Evolutionary conservation across 2,329 filamentous ascomycete genomes (phyloP).

Genomic region (Diplodia corticola): DNA sequence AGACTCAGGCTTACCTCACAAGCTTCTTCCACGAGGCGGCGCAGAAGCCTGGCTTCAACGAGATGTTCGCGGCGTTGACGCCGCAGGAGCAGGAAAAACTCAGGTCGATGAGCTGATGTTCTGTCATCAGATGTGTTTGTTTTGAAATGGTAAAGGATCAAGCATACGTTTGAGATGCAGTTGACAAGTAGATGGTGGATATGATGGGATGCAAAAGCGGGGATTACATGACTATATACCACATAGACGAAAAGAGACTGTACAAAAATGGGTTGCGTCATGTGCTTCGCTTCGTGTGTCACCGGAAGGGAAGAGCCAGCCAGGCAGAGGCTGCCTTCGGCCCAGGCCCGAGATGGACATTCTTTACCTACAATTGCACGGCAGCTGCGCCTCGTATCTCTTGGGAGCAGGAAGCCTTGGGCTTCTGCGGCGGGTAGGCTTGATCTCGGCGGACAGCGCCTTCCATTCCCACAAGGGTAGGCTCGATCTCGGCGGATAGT

Average conservation of each 20-base stretch:
- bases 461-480: neutral
- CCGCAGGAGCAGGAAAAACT: constrained; percentile 57
- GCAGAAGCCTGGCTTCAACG: constrained; percentile 55
- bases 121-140: neutral
- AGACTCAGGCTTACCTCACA: constrained; percentile 80
- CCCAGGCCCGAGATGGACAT: no score
- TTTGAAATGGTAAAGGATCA: neutral
- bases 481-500: neutral
- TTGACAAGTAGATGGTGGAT: neutral
- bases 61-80: constrained; percentile 56
- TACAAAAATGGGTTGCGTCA: constrained; percentile 4
- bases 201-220: neutral
- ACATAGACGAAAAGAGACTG: constrained; percentile 19
- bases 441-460: neutral
- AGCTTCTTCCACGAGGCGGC: constrained; percentile 72
- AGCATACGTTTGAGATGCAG: neutral
- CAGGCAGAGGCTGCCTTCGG: no score
- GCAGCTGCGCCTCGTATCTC: neutral
- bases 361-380: no score
- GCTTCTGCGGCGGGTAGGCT: no score
- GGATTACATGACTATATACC: constrained; percentile 14
- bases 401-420: neutral
- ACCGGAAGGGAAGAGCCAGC: no score
- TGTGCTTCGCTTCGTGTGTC: neutral
- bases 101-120: constrained; percentile 32